phyloP scores from a whole-genome alignment of 148 eudicot genomes.

The Cornus florida region DNA sequence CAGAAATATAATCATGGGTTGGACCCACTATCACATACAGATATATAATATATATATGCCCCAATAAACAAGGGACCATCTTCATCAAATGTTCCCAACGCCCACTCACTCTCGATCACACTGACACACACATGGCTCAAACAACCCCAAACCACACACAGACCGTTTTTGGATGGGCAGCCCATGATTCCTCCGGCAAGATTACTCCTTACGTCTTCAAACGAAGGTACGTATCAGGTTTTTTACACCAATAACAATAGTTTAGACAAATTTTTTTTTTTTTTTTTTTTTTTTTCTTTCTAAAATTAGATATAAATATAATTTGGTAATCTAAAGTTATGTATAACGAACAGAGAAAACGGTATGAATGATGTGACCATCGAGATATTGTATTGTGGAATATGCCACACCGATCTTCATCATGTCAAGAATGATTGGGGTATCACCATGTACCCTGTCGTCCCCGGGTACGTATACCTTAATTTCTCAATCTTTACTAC shows the following conservation, averaged over 20 bases:
- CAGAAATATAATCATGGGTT: too few species aligned
- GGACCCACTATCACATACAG: too few species aligned
- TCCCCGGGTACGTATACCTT: slow-evolving; percentile 69
- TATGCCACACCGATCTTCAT: slow-evolving; percentile 90
- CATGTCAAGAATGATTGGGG: slow-evolving; percentile 81
- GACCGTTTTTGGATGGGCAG: slow-evolving; percentile 90
- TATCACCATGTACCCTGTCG: slow-evolving; percentile 86
- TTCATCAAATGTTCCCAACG: too few species aligned
- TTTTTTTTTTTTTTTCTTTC: too few species aligned
- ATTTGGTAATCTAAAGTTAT: neutral
- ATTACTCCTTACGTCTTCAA: slow-evolving; percentile 80
- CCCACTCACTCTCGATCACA: slow-evolving; percentile 9
- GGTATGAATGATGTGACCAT: slow-evolving; percentile 80
- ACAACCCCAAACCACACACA: slow-evolving; percentile 86
- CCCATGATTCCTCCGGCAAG: slow-evolving; percentile 71
- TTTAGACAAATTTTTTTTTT: neutral
- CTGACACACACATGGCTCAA: slow-evolving; percentile 55
- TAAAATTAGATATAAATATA: neutral
- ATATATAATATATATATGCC: too few species aligned
- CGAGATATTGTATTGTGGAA: slow-evolving; percentile 77
- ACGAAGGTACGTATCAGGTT: slow-evolving; percentile 47
- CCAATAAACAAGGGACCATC: too few species aligned
- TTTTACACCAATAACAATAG: neutral
- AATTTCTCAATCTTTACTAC: neutral
- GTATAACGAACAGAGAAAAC: slow-evolving; percentile 49